Evolutionary conservation across 2,329 filamentous ascomycete species (phyloP).

Genomic region (Colletotrichum tropicicola): DNA sequence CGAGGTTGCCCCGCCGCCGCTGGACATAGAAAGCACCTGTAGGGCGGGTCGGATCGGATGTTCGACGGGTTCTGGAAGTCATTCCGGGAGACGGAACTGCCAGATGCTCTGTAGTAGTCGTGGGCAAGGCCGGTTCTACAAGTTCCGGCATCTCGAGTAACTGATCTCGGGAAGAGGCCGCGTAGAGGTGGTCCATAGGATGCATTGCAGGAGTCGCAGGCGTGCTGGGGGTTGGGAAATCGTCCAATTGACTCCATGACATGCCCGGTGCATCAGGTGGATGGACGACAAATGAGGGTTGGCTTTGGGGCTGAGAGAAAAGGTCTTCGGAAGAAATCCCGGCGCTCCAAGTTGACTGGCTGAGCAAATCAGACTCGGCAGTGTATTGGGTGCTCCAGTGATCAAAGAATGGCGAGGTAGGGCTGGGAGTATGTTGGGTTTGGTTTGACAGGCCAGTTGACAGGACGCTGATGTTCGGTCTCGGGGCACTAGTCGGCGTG

Average conservation of each 20-base stretch:
- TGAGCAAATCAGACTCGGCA: neutral
- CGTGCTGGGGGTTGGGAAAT: neutral
- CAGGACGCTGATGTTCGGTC: neutral
- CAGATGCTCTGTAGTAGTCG: neutral
- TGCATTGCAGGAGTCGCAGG: neutral
- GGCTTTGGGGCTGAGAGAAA: neutral
- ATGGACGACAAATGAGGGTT: neutral
- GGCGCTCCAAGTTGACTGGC: neutral
- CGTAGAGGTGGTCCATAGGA: neutral
- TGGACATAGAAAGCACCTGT: neutral
- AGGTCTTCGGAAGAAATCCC: too few relatives aligned
- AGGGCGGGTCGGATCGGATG: neutral
- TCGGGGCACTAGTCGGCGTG: neutral
- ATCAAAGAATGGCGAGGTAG: slow-evolving; percentile 3
- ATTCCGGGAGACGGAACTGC: neutral
- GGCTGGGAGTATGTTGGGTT: neutral
- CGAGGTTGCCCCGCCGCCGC: too few relatives aligned
- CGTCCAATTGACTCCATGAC: neutral
- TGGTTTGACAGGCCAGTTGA: slow-evolving; percentile 4
- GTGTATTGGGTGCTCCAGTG: neutral
- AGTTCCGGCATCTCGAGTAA: neutral
- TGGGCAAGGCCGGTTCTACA: neutral
- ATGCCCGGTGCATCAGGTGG: neutral
- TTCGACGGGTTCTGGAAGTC: neutral
- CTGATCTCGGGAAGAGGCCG: neutral